Percentiles rank a stretch among this genome's conserved stretches.
phyloP scores from a whole-genome alignment of 306 rosid species.

The Sicyos baderoa region DNA sequence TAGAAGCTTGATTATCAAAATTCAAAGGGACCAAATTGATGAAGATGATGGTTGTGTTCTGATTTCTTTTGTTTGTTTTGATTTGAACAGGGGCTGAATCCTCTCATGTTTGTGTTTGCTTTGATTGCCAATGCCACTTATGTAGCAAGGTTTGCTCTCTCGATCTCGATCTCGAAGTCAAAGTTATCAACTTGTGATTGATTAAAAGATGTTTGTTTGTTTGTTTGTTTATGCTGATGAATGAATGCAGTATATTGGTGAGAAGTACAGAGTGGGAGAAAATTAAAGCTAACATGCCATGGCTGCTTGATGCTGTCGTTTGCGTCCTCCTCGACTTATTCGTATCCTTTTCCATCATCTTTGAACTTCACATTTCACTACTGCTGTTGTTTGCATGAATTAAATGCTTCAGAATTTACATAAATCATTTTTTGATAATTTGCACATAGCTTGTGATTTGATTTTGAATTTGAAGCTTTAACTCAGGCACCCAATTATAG shows the following conservation, averaged over 20 bases:
- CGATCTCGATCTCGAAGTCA: background rate
- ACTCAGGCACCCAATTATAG: conserved; percentile 1
- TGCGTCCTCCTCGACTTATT: conserved; percentile 83
- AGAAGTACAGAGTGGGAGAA: conserved; percentile 66
- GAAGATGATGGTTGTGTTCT: background rate
- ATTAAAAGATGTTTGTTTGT: background rate
- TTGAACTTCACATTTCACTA: background rate
- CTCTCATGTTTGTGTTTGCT: conserved; percentile 91
- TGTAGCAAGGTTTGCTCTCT: conserved; percentile 52
- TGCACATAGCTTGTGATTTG: too few relatives aligned
- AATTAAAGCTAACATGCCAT: conserved; percentile 78
- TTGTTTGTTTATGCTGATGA: background rate
- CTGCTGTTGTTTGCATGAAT: background rate
- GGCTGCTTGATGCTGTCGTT: conserved; percentile 84
- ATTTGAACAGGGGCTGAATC: conserved; percentile 64
- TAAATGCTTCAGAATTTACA: background rate
- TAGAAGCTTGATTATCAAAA: background rate
- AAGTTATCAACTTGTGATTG: background rate
- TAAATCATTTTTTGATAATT: too few relatives aligned
- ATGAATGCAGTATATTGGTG: conserved; percentile 57
- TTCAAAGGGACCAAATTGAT: too few relatives aligned
- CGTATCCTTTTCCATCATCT: conserved; percentile 48
- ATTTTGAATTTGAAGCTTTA: background rate
- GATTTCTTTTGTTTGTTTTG: background rate
- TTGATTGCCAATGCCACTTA: conserved; percentile 68